Evolutionary conservation across 2,329 filamentous ascomycete species (phyloP).

Genomic region (Colletotrichum lupini): DNA sequence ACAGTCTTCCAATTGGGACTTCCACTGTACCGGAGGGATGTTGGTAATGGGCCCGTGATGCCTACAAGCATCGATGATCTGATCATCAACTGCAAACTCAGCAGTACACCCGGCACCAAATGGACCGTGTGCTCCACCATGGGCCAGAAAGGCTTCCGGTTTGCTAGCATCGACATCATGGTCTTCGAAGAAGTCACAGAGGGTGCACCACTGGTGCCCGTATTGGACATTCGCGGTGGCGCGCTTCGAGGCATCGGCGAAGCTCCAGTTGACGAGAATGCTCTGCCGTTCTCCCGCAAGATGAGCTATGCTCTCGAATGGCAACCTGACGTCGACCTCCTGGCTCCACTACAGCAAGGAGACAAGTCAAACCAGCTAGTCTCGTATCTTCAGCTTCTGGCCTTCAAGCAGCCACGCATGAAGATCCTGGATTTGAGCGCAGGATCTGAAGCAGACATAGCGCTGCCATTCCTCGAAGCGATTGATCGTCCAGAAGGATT

Average conservation of each 20-base stretch:
- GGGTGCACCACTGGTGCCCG: neutral
- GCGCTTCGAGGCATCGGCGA: constrained; percentile 2
- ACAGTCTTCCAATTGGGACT: constrained; percentile 5
- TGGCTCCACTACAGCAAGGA: neutral
- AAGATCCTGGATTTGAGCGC: constrained; percentile 50
- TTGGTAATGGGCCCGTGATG: neutral
- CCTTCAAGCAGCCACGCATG: constrained; percentile 27
- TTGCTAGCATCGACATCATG: neutral
- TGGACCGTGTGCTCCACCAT: neutral
- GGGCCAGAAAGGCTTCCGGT: neutral
- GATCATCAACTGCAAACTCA: neutral
- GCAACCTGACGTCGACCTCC: constrained; percentile 1
- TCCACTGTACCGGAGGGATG: constrained; percentile 1
- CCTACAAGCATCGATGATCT: constrained; percentile 3
- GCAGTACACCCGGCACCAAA: neutral
- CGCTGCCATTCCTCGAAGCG: constrained; percentile 44
- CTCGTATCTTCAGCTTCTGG: constrained; percentile 16
- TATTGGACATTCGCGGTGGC: neutral
- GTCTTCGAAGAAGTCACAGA: neutral
- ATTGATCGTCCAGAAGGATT: constrained; percentile 8
- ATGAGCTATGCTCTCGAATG: constrained; percentile 2
- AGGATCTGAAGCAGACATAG: constrained; percentile 53
- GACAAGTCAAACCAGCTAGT: neutral
- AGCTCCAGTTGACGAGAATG: neutral
- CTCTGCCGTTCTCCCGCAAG: neutral